Evolutionary conservation across 345 rosid genomes (phyloP), one percentile per base, ranked within the genome.

Genomic region (Mercurialis annua): DNA sequence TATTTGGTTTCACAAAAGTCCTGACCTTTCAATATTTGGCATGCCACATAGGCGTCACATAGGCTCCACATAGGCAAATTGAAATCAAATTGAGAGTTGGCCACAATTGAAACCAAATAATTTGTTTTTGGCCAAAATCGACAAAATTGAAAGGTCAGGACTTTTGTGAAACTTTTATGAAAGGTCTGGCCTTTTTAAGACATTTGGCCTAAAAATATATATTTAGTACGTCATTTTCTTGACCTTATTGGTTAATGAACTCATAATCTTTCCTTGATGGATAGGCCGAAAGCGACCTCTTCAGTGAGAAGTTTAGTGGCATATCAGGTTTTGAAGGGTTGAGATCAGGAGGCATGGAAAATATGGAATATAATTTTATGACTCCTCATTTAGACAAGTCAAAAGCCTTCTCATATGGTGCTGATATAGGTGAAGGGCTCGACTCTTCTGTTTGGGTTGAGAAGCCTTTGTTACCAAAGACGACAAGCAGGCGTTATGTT

Each of bases 391-490:
- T 78, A 23, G 72, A 57, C 12, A 71, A 65, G 23, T 44, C 81
- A 24, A 71, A 79, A 65, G 55, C 62, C 61, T 66, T 72, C 10
- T 30, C 80, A 2, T 71, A 62, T 63, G 75, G 64, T 71, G 67
- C 79, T 66, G 80, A 63, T 63, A 58, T 78, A 21, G 58, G 64
- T 6, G 76, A 55, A n/a, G 80, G 74, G 21, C 77, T 65, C 68
- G 77, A 71, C 46, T 72, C 79, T 21, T 71, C 85, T 27, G 63
- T 26, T 71, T 76, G 81, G 87, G 58, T 65, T 51, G 82, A 75
- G 61, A 84, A 85, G 71, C 82, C 83, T 64, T 63, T 81, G 78
- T 70, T 77, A 59, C 85, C 87, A 29, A 81, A 73, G 62, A 44
- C 62, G 21, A 79, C 70, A 43, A 67, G 71, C 62, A 59, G 77